Evolutionary conservation across 2,329 filamentous ascomycete genomes (phyloP).

Genomic region (Stagonosporopsis vannaccii): DNA sequence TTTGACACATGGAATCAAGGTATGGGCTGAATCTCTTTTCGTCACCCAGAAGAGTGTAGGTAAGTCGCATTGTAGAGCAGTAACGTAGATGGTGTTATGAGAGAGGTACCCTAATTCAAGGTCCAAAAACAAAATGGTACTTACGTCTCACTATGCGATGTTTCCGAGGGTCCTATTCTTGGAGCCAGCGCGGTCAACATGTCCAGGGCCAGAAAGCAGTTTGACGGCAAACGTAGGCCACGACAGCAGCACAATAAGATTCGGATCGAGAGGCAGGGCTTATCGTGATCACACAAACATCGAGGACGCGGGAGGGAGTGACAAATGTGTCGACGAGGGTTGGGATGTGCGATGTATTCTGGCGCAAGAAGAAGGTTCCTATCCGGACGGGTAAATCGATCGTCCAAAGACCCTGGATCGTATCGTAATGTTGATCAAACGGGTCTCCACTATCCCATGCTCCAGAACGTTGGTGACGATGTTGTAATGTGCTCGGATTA

Average conservation of each 20-base stretch:
- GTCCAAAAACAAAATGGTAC: neutral
- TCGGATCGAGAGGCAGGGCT: neutral
- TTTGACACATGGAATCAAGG: no score
- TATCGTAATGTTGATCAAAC: conserved; percentile 7
- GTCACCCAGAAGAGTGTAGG: neutral
- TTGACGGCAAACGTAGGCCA: neutral
- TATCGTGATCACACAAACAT: neutral
- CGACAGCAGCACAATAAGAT: neutral
- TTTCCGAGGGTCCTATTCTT: neutral
- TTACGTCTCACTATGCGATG: neutral
- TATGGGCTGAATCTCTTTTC: neutral
- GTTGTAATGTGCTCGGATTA: neutral
- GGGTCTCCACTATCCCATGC: conserved; percentile 8
- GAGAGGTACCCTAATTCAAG: no score
- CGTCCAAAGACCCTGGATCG: conserved; percentile 1
- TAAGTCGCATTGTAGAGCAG: neutral
- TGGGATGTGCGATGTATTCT: conserved; percentile 3
- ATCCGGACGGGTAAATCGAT: conserved; percentile 4
- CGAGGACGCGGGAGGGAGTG: neutral
- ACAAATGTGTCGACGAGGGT: neutral
- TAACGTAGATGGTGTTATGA: neutral
- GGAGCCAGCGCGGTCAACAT: conserved; percentile 10
- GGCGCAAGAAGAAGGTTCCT: neutral
- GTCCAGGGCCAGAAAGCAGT: neutral
- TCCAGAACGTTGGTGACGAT: conserved; percentile 5